Base-by-base conservation (phyloP, 352 stramenopile genomes). In the Pythium oligandrum region DNA sequence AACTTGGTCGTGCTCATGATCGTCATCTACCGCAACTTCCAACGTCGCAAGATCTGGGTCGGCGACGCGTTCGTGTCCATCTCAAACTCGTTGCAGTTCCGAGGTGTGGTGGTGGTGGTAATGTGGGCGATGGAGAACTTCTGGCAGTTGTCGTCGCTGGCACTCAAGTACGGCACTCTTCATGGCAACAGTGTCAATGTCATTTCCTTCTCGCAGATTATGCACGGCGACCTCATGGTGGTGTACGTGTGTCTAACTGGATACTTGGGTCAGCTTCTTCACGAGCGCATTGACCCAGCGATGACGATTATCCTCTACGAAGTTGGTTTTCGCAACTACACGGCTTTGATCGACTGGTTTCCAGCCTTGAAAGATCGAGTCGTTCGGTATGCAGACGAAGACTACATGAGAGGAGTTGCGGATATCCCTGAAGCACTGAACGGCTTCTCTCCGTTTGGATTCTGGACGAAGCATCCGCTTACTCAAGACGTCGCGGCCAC, bases 241-340 rank as follows among this genome's bases (percentile, higher is more conserved):
- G 17, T 26, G 17, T 26, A 26, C 37, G 17, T 49, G 35, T 12
- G 31, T 2, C 32, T 63, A 11, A 45, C 51, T 0, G 40, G 45
- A 10, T 0, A 55, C 7, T 6, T 59, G 0, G 57, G 57, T 6
- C 1, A 48, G 12, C 1, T 64, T 4, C 5, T 59, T 7, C 57
- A 40, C n/a, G 57, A 64, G 35, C 57, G 51, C 1, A 44, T 64
- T 6, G 51, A 64, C 12, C 57, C 57, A 11, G 57, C 57, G 6
- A 17, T 64, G 7, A 46, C 47, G 1, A 45, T 64, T 4, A 35
- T 64, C 35, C 7, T 59, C 11, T 64, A 59, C 48, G 44, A 55
- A n/a, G n/a, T 58, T 4, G 57, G 57, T 0, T 64, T 64, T 38
- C 4, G 17, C 0, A 33, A 43, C 30, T 51, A 51, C 3, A 31